Conservation (phyloP, 768 basidiomycete genomes). For the Dentipellis sp. region DNA sequence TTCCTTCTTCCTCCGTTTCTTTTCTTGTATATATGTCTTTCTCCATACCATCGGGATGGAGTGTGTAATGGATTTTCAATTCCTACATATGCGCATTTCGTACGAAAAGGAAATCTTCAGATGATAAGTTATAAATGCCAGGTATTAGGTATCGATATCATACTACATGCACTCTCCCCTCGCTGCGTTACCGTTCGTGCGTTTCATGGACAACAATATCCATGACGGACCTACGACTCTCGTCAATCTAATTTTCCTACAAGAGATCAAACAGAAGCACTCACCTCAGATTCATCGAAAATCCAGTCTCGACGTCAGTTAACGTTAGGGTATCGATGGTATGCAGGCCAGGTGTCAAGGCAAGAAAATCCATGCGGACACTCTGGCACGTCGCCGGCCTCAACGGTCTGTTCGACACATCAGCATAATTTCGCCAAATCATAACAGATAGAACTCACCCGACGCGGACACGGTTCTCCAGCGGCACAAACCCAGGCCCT, state of each 20-base stretch:
- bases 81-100: background rate
- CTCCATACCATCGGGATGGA: background rate
- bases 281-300: constrained; percentile 66
- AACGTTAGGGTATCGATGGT: constrained; percentile 62
- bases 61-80: background rate
- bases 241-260: constrained; percentile 2
- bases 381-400: constrained; percentile 79
- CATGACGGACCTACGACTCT: constrained; percentile 50
- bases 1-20: background rate
- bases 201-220: constrained; percentile 66
- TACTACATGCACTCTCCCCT: background rate
- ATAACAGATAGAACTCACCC: constrained; percentile 43
- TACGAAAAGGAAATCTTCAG: background rate
- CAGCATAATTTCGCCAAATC: background rate
- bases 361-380: constrained; percentile 79
- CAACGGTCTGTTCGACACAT: constrained; percentile 44
- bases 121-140: background rate
- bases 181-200: background rate
- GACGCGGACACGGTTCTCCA: constrained; percentile 71
- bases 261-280: constrained; percentile 11
- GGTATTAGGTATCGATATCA: background rate
- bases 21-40: background rate
- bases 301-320: constrained; percentile 67
- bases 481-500: constrained; percentile 56
- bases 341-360: constrained; percentile 73